A percentile compares a stretch with the other conserved stretches of the same genome.
Conservation (phyloP, 768 basidiomycete species). For the Leucocoprinus leucothites region DNA sequence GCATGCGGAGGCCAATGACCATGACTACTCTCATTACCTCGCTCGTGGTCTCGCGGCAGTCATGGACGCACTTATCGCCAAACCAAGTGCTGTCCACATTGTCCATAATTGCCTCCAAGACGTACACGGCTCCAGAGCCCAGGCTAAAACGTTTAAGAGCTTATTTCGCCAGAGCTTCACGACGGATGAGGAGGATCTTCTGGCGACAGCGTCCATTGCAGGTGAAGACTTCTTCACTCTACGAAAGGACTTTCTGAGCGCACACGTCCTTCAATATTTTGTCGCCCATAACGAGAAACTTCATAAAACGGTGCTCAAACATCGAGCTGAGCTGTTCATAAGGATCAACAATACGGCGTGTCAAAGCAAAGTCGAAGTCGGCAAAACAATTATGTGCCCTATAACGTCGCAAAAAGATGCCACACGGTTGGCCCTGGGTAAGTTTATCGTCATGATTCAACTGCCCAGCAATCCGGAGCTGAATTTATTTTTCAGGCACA, state of each 20-base stretch:
- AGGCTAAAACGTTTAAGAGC: constrained; percentile 2
- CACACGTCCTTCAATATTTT: constrained; percentile 1
- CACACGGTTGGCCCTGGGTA: neutral
- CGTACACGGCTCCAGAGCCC: neutral
- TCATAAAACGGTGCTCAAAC: neutral
- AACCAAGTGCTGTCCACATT: constrained; percentile 7
- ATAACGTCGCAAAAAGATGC: neutral
- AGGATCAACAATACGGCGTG: constrained; percentile 4
- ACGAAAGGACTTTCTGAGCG: constrained; percentile 3
- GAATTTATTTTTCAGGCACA: neutral
- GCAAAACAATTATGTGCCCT: constrained; percentile 1
- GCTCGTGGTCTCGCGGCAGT: neutral
- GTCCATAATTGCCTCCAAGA: constrained; percentile 8
- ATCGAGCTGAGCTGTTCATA: constrained; percentile 1
- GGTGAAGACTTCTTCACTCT: neutral
- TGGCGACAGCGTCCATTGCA: neutral
- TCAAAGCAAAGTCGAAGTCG: neutral
- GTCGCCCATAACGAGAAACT: constrained; percentile 7
- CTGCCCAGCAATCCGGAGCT: neutral
- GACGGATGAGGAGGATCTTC: constrained; percentile 3
- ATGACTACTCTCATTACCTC: constrained; percentile 1
- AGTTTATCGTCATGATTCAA: neutral
- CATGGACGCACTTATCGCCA: neutral
- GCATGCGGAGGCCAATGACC: neutral
- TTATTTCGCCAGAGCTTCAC: constrained; percentile 2